Evolutionary conservation across 73 alveolate species (phyloP).

Genomic region (Effrenium voratum): DNA sequence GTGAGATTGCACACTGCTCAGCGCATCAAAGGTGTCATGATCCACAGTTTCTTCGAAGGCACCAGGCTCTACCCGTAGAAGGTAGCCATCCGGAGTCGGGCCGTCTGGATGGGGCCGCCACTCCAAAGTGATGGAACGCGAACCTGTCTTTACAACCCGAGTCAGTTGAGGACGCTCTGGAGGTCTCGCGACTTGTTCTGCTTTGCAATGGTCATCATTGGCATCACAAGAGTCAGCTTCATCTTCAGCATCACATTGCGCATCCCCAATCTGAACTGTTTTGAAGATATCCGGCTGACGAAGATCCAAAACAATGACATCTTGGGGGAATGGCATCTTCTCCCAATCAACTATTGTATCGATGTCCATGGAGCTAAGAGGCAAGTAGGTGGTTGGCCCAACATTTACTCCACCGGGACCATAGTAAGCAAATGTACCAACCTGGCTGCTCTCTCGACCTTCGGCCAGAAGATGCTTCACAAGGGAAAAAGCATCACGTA

Average conservation of each 20-base stretch:
- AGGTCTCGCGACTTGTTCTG: slow-evolving; percentile 8
- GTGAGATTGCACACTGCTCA: slow-evolving; percentile 60
- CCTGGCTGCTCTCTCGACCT: slow-evolving; percentile 68
- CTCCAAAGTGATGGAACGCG: slow-evolving; percentile 63
- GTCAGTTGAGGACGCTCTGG: slow-evolving; percentile 69
- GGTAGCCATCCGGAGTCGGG: slow-evolving; percentile 58
- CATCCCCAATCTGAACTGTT: slow-evolving; percentile 62
- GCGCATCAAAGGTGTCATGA: slow-evolving; percentile 75
- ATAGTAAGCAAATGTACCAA: slow-evolving; percentile 28
- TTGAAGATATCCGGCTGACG: slow-evolving; percentile 70
- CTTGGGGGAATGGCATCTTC: slow-evolving; percentile 65
- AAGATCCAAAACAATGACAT: slow-evolving; percentile 54
- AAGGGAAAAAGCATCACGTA: background rate
- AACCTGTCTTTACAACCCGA: slow-evolving; percentile 25
- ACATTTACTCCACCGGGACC: slow-evolving; percentile 34
- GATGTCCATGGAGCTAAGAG: slow-evolving; percentile 53
- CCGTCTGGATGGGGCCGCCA: slow-evolving; percentile 87
- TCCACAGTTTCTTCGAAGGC: slow-evolving; percentile 57
- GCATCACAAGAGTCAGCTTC: slow-evolving; percentile 31
- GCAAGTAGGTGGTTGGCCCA: slow-evolving; percentile 63
- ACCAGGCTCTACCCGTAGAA: slow-evolving; percentile 73
- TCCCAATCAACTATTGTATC: slow-evolving; percentile 49
- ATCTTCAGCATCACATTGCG: slow-evolving; percentile 62
- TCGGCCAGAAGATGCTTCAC: background rate
- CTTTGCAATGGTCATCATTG: slow-evolving; percentile 39